Conservation (phyloP, 2,329 filamentous ascomycete species). For the Calonectria ilicicola region DNA sequence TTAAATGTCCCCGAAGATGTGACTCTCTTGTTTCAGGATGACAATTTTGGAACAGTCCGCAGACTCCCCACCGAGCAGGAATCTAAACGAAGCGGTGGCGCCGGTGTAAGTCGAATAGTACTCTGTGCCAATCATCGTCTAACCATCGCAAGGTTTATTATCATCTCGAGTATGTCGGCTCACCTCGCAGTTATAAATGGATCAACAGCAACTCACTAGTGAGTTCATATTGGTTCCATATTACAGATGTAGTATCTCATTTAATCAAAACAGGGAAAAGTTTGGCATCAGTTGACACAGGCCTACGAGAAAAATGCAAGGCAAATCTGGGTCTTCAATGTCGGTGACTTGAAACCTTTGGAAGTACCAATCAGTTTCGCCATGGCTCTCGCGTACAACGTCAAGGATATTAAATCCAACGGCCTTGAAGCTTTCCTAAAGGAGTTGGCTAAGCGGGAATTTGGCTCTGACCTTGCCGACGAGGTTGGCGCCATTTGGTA, state of each 20-base stretch:
- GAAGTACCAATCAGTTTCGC: slow-evolving; percentile 68
- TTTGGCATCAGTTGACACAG: slow-evolving; percentile 65
- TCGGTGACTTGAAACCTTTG: slow-evolving; percentile 71
- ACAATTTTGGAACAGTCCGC: slow-evolving; percentile 70
- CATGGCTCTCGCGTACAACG: slow-evolving; percentile 68
- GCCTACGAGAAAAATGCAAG: slow-evolving; percentile 61
- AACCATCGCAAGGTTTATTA: slow-evolving; percentile 57
- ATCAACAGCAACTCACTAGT: slow-evolving; percentile 68
- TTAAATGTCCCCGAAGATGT: slow-evolving; percentile 67
- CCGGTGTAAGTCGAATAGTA: slow-evolving; percentile 54
- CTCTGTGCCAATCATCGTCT: not conserved
- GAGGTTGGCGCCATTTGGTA: slow-evolving; percentile 61
- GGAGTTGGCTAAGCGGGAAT: slow-evolving; percentile 61
- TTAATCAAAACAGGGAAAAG: slow-evolving; percentile 42
- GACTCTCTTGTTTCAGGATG: slow-evolving; percentile 70
- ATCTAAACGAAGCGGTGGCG: slow-evolving; percentile 65
- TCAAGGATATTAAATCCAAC: slow-evolving; percentile 55
- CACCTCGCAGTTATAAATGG: slow-evolving; percentile 54
- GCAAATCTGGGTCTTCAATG: slow-evolving; percentile 72
- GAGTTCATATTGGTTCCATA: slow-evolving; percentile 54
- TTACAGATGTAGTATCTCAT: not conserved
- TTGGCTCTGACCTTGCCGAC: slow-evolving; percentile 55
- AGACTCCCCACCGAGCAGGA: slow-evolving; percentile 67
- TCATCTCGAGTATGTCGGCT: slow-evolving; percentile 54
- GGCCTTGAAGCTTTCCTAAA: slow-evolving; percentile 57